Percentiles rank a stretch among this genome's conserved stretches.
These are phyloP conservation scores for Mycogone perniciosa DNA, from an alignment of 2,329 filamentous ascomycete genomes.

Conservation along the genomic window DNA sequence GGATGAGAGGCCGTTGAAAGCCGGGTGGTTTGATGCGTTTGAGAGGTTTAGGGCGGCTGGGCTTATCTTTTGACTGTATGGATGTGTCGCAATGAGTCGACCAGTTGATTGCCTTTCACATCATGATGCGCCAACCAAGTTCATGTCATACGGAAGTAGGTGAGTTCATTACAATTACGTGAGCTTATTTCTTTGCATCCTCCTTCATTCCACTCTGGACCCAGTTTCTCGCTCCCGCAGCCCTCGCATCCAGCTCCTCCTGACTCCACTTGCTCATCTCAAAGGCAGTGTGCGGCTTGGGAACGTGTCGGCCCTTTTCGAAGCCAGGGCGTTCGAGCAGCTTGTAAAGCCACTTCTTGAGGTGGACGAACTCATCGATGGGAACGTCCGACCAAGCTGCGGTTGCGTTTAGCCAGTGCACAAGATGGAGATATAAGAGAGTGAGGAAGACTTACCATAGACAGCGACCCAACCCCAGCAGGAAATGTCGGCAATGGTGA, in stretches of 20 bases:
- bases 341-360: slow-evolving; percentile 71
- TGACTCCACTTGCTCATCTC: slow-evolving; percentile 37
- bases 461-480: slow-evolving; percentile 70
- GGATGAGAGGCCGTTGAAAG: slow-evolving; percentile 30
- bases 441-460: slow-evolving; percentile 31
- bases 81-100: not conserved
- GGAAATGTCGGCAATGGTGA: slow-evolving; percentile 73
- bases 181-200: slow-evolving; percentile 46
- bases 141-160: no score
- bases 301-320: slow-evolving; percentile 70
- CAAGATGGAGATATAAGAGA: not conserved
- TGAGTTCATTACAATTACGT: no score
- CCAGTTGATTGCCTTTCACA: no score
- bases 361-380: slow-evolving; percentile 65
- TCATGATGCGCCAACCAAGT: no score
- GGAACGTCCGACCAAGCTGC: slow-evolving; percentile 40
- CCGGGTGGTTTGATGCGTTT: slow-evolving; percentile 39
- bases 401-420: not conserved
- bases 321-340: slow-evolving; percentile 64
- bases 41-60: slow-evolving; percentile 35
- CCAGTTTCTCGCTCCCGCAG: slow-evolving; percentile 52
- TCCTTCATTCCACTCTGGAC: slow-evolving; percentile 63
- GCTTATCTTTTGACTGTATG: slow-evolving; percentile 29
- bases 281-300: slow-evolving; percentile 57
- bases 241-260: slow-evolving; percentile 52